Base-by-base conservation (phyloP, 805 yeast genomes). In the Wickerhamiella slavikovae region DNA sequence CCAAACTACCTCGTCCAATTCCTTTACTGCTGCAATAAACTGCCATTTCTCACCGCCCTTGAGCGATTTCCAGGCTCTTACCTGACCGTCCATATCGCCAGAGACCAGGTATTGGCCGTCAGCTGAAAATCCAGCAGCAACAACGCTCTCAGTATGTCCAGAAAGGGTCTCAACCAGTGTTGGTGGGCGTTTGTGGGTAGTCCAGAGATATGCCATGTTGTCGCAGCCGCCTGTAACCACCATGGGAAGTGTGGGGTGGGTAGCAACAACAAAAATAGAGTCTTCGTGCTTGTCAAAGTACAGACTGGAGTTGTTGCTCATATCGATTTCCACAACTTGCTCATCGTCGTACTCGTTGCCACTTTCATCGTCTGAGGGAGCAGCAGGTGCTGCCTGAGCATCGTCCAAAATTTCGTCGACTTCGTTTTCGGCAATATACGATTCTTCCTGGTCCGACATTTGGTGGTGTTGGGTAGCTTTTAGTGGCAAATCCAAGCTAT, bases 191-290 rank as follows among this genome's bases (percentile, higher is more conserved):
- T 79, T 62, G 24, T 38, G 35, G 2, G 92, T 73, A 3, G 94
- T 80, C 96, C 96, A 89, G 43, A 89, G 48, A 48, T 68, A 78
- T 2, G 83, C 94, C 16, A 68, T 59, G 49, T 85, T 72, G 51
- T 89, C 99, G 35, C 93, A 96, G 24, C 94, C 96, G 18, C 99
- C 98, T 15, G 85, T 65, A n/a, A 72, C 74, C 6, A 78, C 89
- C 49, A 60, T 42, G 12, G 95, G 95, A 35, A 82, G 59, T 5
- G 61, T 61, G 23, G 95, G 95, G 49, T 89, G 95, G 5, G 71
- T 57, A 29, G 77, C 67, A n/a, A 89, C 61, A 10, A 76, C 61
- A 52, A 76, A 85, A 3, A 85, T 66, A 2, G 94, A 79, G 51
- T 89, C 98, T 32, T 66, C 62, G 48, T 89, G 99, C 40, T 65